Evolutionary conservation across 2,329 filamentous ascomycete genomes (phyloP), one percentile per base, ranked within the genome.

Genomic region (Colletotrichum coccodes): DNA sequence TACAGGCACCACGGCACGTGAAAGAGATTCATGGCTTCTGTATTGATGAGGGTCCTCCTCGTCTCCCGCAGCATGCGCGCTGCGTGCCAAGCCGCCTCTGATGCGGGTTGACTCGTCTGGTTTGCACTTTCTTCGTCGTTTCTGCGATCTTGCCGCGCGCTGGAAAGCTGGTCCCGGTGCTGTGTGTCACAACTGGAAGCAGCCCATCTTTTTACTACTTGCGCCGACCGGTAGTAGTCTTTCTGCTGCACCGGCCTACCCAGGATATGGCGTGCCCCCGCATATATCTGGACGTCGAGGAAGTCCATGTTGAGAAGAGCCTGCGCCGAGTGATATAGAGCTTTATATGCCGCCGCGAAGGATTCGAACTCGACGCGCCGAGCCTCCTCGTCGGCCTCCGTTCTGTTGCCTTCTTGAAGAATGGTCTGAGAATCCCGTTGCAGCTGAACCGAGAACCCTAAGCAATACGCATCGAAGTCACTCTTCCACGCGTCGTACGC

Each of bases 1-100:
- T 90, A 90, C 14, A 90, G 74, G 70, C 86, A 88, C 89, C 89
- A 91, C 0, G 88, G 86, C 21, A 89, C 87, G 72, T 90, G 88
- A 73, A 90, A 90, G 0, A 87, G 77, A 49, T 86, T 84, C 47
- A 83, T 84, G 2, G 84, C 81, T 23, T 87, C 85, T 65, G 83
- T 85, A 40, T 86, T 83, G 14, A 85, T 80, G 2, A 89, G 76
- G 30, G 83, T 81, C 38, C 81, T 77, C 9, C 85, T 80, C 0
- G 85, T 84, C 30, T 87, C 84, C 14, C 82, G 80, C 1, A 90
- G 76, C 14, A 90, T 78, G 2, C 77, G 77, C 0, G 88, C 86
- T 0, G 88, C 87, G 71, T 90, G 88, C 76, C 84, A 86, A 0
- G 84, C 80, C 1, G 86, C 83, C 62, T 80, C 80, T 2, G 81